Base-by-base conservation (phyloP, 139 green algal species). In the Volvox africanus region DNA sequence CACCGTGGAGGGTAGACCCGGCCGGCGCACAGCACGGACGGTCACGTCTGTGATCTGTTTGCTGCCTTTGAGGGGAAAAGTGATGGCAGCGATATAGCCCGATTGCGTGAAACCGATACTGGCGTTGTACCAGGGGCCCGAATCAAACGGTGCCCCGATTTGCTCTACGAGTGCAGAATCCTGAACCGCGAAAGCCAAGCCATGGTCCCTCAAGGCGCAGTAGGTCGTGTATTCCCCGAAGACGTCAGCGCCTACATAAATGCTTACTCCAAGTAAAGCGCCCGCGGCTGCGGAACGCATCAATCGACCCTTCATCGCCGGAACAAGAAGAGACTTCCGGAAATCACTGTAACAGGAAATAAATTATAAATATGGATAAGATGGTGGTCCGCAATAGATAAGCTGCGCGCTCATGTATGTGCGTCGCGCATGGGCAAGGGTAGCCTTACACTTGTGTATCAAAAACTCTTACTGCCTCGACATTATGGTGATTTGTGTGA, bases 21-120 rank as follows among this genome's bases (percentile, higher is more conserved):
- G 68, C 0, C 36, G 28, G 18, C 92, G 83, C 6, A 93, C 50
- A 14, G 88, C 90, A 9, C 92, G 87, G 19, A 95, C 88, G 1
- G 76, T 92, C 16, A 95, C 78, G 61, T 95, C 92, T 36, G 92
- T 95, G 75, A 94, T 93, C 32, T 94, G 92, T 19, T 71, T 61
- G 21, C 69, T 77, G 32, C 92, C 92, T 50, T 90, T 77, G 0
- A 94, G 92, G 65, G 89, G 87, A 35, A 94, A 94, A 0, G 82
- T 93, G 89, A 90, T 87, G 19, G 81, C 50, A 0, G 92, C 92
- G 33, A 94, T 91, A 78, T 86, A 89, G 13, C 92, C 82, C 9
- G 78, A 80, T 30, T 87, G 78, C 61, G 89, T 68, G 65, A 94
- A 94, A 24, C 92, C 92, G 69, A 94, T 93, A 55, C 77, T 86